These are phyloP conservation scores for Physocladia obscura DNA, from an alignment of 192 early-diverging fungal genomes.

Conservation along the genomic window DNA sequence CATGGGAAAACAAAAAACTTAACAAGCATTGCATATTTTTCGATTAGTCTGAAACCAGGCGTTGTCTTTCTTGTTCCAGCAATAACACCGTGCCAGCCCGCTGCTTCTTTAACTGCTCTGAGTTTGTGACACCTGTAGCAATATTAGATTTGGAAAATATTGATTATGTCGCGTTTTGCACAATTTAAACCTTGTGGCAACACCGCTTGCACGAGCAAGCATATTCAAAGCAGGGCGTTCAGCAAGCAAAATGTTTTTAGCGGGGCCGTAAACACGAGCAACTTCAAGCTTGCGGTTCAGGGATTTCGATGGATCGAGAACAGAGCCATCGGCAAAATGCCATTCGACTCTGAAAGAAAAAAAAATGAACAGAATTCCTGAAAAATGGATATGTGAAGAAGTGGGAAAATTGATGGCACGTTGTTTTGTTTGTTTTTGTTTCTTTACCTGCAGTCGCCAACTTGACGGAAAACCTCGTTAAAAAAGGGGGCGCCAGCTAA, in stretches of 20 bases:
- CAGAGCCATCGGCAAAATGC: constrained; percentile 76
- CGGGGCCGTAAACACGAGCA: constrained; percentile 80
- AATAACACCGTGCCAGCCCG: constrained; percentile 79
- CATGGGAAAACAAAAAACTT: neutral
- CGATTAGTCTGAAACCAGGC: constrained; percentile 93
- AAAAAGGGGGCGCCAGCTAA: constrained; percentile 95
- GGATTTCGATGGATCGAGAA: constrained; percentile 69
- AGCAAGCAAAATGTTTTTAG: constrained; percentile 82
- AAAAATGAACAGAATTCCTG: neutral
- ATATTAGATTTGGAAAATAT: too few relatives aligned
- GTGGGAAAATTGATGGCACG: neutral
- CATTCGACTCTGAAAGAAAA: constrained; percentile 71
- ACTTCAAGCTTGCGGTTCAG: constrained; percentile 46
- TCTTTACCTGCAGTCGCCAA: constrained; percentile 73
- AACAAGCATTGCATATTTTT: constrained; percentile 92
- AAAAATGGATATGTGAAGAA: too few relatives aligned
- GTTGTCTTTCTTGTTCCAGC: constrained; percentile 98
- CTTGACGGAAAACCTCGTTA: constrained; percentile 88
- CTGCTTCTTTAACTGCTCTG: constrained; percentile 61
- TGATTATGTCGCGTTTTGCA: neutral
- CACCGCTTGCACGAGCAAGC: constrained; percentile 88
- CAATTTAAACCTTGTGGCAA: constrained; percentile 73
- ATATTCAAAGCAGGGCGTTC: constrained; percentile 95
- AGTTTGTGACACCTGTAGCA: constrained; percentile 26
- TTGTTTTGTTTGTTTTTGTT: neutral